A percentile compares a stretch with the other conserved stretches of the same genome.
phyloP scores from a whole-genome alignment of 1,284 basidiomycete species.

The Waitea zeae region DNA sequence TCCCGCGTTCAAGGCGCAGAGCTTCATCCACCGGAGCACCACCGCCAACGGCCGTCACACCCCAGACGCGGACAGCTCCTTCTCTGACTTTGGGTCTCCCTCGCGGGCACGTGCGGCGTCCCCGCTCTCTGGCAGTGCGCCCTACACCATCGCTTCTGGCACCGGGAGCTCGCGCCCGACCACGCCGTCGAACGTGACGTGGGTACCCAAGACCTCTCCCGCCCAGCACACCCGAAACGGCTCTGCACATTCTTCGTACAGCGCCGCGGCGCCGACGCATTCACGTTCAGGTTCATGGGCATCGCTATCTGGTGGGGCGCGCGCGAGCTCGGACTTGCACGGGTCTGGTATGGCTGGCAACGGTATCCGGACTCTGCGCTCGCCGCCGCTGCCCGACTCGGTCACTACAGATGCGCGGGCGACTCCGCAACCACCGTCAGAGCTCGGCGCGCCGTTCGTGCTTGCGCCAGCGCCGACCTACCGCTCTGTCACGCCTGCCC shows the following conservation, averaged over 20 bases:
- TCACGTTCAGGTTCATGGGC: too few relatives aligned
- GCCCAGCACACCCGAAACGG: background rate
- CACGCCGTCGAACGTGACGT: constrained; percentile 60
- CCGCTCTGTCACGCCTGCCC: constrained; percentile 14
- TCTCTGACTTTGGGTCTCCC: constrained; percentile 40
- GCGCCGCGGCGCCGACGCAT: too few relatives aligned
- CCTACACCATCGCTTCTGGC: background rate
- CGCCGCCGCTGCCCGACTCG: constrained; percentile 42
- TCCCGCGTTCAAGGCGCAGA: too few relatives aligned
- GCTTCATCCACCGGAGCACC: constrained; percentile 37
- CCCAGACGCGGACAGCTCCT: constrained; percentile 21
- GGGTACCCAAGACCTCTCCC: constrained; percentile 14
- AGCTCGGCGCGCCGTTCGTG: too few relatives aligned
- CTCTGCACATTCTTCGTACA: too few relatives aligned
- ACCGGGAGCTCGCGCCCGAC: constrained; percentile 28
- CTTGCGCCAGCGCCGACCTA: too few relatives aligned
- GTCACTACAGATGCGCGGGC: constrained; percentile 11
- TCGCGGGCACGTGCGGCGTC: constrained; percentile 5
- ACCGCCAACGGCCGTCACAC: constrained; percentile 48
- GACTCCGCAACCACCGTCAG: too few relatives aligned
- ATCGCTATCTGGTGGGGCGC: constrained; percentile 39
- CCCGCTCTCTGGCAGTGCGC: too few relatives aligned
- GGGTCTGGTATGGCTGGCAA: too few relatives aligned
- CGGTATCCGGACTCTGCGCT: constrained; percentile 24
- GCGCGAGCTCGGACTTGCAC: constrained; percentile 8